Conservation (phyloP, 208 protist species). For the Leishmania guyanensis region DNA sequence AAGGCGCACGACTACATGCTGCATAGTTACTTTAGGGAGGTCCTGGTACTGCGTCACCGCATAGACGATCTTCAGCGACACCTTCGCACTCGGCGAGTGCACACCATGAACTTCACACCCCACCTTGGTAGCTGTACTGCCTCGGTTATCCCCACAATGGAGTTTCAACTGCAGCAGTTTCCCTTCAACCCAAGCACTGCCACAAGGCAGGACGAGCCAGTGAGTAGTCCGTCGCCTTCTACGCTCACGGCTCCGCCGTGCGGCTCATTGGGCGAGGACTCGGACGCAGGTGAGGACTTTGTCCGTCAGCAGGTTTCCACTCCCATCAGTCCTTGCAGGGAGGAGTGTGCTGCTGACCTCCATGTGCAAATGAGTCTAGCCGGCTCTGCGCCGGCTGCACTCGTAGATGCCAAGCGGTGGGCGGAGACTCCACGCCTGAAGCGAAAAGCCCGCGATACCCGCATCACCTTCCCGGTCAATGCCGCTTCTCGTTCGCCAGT, state of each 20-base stretch:
- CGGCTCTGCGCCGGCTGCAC: not conserved
- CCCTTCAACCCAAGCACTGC: not conserved
- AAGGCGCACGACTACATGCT: slow-evolving; percentile 84
- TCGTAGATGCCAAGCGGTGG: not conserved
- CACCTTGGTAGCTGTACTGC: not conserved
- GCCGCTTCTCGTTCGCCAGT: not conserved
- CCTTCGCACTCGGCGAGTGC: slow-evolving; percentile 18
- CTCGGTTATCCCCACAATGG: slow-evolving; percentile 9
- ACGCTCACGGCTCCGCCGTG: not conserved
- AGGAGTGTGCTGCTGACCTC: not conserved
- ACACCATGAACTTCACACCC: not conserved
- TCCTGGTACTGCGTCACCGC: slow-evolving; percentile 67
- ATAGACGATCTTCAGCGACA: slow-evolving; percentile 45
- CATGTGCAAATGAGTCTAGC: not conserved
- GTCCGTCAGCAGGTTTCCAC: not conserved
- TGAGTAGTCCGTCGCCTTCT: not conserved
- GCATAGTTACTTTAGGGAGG: slow-evolving; percentile 83
- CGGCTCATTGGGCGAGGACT: not conserved
- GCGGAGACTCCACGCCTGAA: not conserved
- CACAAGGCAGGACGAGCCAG: not conserved
- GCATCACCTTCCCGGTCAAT: slow-evolving; percentile 1
- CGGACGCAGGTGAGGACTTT: not conserved
- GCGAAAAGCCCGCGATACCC: slow-evolving; percentile 12
- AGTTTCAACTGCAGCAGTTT: slow-evolving; percentile 27
- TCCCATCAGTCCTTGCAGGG: not conserved